Base-by-base conservation (phyloP, 352 stramenopile species). In the Phytophthora europaea region DNA sequence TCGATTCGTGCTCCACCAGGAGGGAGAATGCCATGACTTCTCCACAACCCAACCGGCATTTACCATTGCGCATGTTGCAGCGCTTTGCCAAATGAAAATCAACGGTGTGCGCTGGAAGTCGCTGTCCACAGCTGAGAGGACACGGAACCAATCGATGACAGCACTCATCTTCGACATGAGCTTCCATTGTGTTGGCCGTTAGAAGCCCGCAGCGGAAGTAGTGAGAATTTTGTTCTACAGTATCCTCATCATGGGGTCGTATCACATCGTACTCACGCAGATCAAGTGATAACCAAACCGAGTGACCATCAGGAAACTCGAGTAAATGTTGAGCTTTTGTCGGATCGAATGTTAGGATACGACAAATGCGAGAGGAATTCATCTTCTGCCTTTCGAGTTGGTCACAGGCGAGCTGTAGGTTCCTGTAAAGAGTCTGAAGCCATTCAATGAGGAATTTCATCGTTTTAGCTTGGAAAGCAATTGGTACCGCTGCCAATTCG, bases 121-220 rank as follows among this genome's bases (percentile, higher is more conserved):
- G 78, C 67, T 94, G 87, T 1, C 85, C 84, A 56, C 89, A 95
- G 3, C 67, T 74, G 0, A 94, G 65, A n/a, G 87, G 89, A 62
- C 89, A 95, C 12, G 73, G 20, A 0, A 94, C 61, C 8, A 91
- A 74, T 1, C 87, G 86, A 10, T 90, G 76, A 13, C 56, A 58
- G 31, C 89, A 95, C 3, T 83, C 68, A 1, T 72, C 36, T 20
- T 63, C 33, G 8, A 82, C 71, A 45, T 95, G 89, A 3, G 20
- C 4, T 7, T 10, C 33, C 2, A 67, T 23, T 5, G 9, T 18
- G 20, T 60, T 57, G 3, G 57, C 48, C 15, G 60, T 26, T 15
- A 76, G 20, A 59, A 73, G 22, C 0, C 67, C 72, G 50, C 72
- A 79, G 12, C 38, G 60, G 57, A 72, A 75, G 8, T 66, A 48